Conservation (phyloP, 1,139 yeast genomes). For the Ogataea hybrid region DNA sequence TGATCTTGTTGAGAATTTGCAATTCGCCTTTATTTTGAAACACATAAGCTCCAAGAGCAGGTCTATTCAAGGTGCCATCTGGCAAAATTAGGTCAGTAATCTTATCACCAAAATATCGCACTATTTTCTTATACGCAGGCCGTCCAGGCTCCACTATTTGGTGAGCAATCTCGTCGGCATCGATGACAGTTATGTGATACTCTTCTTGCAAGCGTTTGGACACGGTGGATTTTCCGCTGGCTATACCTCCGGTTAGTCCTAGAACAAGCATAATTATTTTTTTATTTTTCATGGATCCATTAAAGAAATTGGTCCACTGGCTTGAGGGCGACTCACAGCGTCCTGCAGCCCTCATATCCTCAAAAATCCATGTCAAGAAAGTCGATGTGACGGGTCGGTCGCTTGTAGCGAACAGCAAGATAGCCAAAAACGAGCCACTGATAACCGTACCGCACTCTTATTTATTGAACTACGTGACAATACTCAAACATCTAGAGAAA, state of each 20-base stretch:
- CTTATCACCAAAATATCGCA: conserved; percentile 52
- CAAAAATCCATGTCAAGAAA: conserved; percentile 25
- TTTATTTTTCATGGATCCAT: conserved; percentile 11
- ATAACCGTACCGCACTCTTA: conserved; percentile 57
- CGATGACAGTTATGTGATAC: conserved; percentile 61
- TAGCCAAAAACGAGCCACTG: conserved; percentile 43
- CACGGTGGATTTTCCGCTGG: conserved; percentile 93
- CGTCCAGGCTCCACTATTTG: conserved; percentile 82
- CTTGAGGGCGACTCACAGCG: conserved; percentile 10
- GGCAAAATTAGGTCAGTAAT: conserved; percentile 53
- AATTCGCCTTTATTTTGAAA: conserved; percentile 64
- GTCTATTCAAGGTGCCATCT: conserved; percentile 56
- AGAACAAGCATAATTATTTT: conserved; percentile 66
- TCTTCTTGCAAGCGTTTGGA: conserved; percentile 55
- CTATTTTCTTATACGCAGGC: conserved; percentile 64
- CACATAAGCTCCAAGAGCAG: conserved; percentile 74
- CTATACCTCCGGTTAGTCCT: conserved; percentile 96
- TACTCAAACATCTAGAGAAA: conserved; percentile 32
- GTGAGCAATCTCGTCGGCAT: conserved; percentile 88
- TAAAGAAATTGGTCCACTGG: conserved; percentile 20
- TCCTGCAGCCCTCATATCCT: conserved; percentile 19
- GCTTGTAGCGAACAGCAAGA: conserved; percentile 40
- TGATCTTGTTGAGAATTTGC: conserved; percentile 62
- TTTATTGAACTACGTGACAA: conserved; percentile 60
- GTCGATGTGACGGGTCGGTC: conserved; percentile 60